A percentile compares a stretch with the other conserved stretches of the same genome.
Evolutionary conservation across 2,329 filamentous ascomycete species (phyloP).

Genomic region (Colletotrichum echinochloae): DNA sequence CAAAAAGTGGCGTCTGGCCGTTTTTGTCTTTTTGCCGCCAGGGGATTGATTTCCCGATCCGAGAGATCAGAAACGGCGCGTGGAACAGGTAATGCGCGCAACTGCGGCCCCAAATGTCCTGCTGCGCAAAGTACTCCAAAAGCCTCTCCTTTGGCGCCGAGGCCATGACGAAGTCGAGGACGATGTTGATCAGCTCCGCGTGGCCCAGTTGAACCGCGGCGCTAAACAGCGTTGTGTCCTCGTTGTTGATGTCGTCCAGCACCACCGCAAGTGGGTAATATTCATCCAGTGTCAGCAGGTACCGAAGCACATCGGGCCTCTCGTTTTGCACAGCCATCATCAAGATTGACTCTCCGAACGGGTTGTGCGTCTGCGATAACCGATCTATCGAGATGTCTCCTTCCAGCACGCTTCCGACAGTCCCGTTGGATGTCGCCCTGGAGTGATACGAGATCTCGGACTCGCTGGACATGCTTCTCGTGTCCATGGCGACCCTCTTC

Average conservation of each 20-base stretch:
- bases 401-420: slow-evolving; percentile 78
- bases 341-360: slow-evolving; percentile 82
- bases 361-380: slow-evolving; percentile 77
- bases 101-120: slow-evolving; percentile 88
- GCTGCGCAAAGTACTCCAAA: slow-evolving; percentile 75
- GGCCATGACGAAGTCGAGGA: slow-evolving; percentile 78
- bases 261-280: slow-evolving; percentile 80
- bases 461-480: slow-evolving; percentile 86
- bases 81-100: slow-evolving; percentile 97
- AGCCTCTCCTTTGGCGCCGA: slow-evolving; percentile 68
- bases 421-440: slow-evolving; percentile 81
- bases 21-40: slow-evolving; percentile 96
- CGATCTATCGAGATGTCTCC: slow-evolving; percentile 88
- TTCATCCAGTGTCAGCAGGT: slow-evolving; percentile 80
- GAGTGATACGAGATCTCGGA: slow-evolving; percentile 89
- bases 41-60: slow-evolving; percentile 81
- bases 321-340: slow-evolving; percentile 88
- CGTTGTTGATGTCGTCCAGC: slow-evolving; percentile 86
- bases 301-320: slow-evolving; percentile 78
- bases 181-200: slow-evolving; percentile 76
- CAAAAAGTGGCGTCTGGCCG: slow-evolving; percentile 97
- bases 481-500: slow-evolving; percentile 91
- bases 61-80: slow-evolving; percentile 81
- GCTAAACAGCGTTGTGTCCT: slow-evolving; percentile 89
- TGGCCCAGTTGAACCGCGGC: slow-evolving; percentile 90